Evolutionary conservation across 495 filamentous ascomycete genomes (phyloP), one percentile per base, ranked within the genome.

Genomic region (Recurvomyces mirabilis): DNA sequence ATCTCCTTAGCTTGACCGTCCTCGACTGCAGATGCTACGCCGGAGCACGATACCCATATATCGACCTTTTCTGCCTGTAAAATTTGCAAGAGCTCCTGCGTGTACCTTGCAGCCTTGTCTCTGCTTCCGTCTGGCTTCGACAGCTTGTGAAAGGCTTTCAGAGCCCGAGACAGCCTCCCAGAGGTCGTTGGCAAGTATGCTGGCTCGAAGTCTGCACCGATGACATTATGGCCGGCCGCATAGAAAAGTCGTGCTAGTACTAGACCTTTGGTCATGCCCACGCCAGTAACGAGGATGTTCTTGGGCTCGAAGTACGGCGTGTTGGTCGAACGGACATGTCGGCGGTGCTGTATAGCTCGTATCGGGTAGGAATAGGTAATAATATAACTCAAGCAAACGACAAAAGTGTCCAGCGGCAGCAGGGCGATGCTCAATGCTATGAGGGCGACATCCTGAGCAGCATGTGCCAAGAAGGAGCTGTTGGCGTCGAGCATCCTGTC

Each of bases 21-120:
- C 52, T 81, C 74, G 6, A 78, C 50, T 4, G 72, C 72, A 1
- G 66, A 69, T 13, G 69, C 66, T 6, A 75, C 72, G 7, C 72
- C 73, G 0, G 80, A 82, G 51, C 79, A 84, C 31, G 72, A 75
- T 12, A 88, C 72, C 83, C 83, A 89, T 0, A 87, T 51, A 41
- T 85, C 75, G 14, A 83, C 69, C 0, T 70, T 68, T 41, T 87
- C 79, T 6, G 65, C 58, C 21, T 69, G 58, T 24, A 87, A 64
- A 13, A 84, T 68, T 13, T 72, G 52, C 5, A 79, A 50, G 6
- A 87, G 57, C 5, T 57, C 57, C 1, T 68, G 59, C 34, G 73
- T 63, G 25, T 72, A 75, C 21, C 63, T 57, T 52, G 63, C 47
- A n/a, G 41, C 36, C 43, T 53, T 24, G 21, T 49, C 46, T 18